Evolutionary conservation across 2,329 filamentous ascomycete genomes (phyloP), one percentile per base, ranked within the genome.

Genomic region (Pseudogymnoascus sp.): DNA sequence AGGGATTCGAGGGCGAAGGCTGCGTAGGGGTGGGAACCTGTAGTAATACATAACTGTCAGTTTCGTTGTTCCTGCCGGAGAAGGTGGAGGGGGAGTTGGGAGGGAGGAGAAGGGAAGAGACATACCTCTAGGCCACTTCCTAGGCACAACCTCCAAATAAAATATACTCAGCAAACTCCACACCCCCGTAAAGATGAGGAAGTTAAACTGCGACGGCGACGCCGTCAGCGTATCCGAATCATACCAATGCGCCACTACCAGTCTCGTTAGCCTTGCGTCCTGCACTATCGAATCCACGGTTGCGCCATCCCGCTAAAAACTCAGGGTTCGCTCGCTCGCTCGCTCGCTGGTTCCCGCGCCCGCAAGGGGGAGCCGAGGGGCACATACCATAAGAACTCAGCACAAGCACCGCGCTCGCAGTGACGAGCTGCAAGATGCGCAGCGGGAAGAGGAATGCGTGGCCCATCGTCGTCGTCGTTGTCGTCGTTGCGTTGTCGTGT

Each of bases 171-270:
- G 22, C 37, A 85, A 69, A 28, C 82, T 81, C 67, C 81, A 78
- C 43, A 81, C 64, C 1, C 81, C 78, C 25, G 75, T 75, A 67
- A 82, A 81, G 67, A 86, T 72, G 64, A 86, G 72, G 70, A 84
- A 85, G 74, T 79, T 81, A 72, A 86, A 72, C 64, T 83, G 78
- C 3, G 77, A 74, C 0, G 84, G 83, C n/a, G 82, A 78, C 16
- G 76, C 66, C 3, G 77, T 78, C 65, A 78, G 74, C 67, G 81
- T 87, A 67, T 82, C 74, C 63, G 72, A 74, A 69, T 80, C 77
- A 70, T 84, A 85, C 80, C 81, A 86, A 71, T 85, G 76, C 65
- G 80, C 75, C 61, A 86, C 84, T 86, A 12, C 16, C n/a, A n/a
- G 7, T 11, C 16, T n/a, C 16, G 25, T 32, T 20, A 37, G 38